Base-by-base conservation (phyloP, 1,284 basidiomycete species). In the Pascua guehoae region DNA sequence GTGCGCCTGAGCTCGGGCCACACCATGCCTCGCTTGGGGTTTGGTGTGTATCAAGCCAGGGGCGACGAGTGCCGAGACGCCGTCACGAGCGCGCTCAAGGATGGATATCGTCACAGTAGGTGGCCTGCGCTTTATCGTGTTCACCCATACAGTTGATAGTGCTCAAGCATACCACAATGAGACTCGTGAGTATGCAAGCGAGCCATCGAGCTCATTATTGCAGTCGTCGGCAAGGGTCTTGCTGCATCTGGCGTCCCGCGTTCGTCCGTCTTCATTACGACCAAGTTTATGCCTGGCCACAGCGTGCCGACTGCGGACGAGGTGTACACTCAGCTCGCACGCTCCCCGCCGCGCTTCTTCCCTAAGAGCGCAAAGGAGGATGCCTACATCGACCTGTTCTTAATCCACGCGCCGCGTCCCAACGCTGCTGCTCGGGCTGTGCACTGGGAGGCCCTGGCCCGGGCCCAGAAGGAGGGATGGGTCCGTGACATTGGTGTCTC, bases 111-210 rank as follows among this genome's bases (percentile, higher is more conserved):
- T 37, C 71, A 73, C 56, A 60, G 87, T 86, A 57, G 56, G 74
- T 61, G 10, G 11, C 12, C 8, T 5, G 14, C n/a, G n/a, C n/a
- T 16, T 12, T 59, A 61, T 9, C 62, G 61, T 45, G 48, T 47
- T 44, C 53, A 61, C 53, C 44, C 44, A 32, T n/a, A 32, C 47
- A 63, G 65, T 74, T 53, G 71, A 78, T 63, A 66, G 67, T 10
- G 88, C 88, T 0, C 85, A 87, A 62, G 79, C 79, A 16, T 92
- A 92, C 74, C 76, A 78, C 49, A 92, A 91, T 66, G 89, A 93
- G 69, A 80, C 80, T 86, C 75, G 81, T 91, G 66, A 88, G 88
- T 87, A 47, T 32, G 17, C 36, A 8, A 44, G 24, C 4, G 15
- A 43, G 38, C 16, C 12, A 24, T 39, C 12, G 18, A 32, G 24